phyloP scores from a whole-genome alignment of 2,329 filamentous ascomycete species.

The Fusarium sp. region DNA sequence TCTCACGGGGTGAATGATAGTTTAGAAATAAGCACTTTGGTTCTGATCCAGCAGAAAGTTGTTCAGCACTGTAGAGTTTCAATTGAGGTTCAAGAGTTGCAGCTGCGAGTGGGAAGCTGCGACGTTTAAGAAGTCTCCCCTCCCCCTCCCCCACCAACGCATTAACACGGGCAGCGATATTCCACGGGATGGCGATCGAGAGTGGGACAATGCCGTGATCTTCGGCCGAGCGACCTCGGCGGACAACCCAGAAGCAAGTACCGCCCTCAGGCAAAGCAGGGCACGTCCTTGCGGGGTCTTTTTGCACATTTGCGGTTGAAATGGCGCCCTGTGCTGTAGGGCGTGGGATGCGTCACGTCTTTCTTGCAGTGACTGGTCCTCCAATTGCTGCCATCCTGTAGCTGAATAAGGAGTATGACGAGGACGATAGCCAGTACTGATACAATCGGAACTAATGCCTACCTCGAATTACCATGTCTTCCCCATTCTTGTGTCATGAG shows the following conservation, averaged over 20 bases:
- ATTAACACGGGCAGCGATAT: background rate
- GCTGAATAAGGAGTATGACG: background rate
- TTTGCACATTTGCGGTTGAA: background rate
- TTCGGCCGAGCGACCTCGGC: conserved; percentile 8
- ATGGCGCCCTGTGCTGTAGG: background rate
- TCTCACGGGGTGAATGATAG: background rate
- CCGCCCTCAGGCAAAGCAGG: background rate
- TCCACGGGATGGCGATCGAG: conserved; percentile 24
- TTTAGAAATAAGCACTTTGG: background rate
- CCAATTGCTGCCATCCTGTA: background rate
- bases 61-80: background rate
- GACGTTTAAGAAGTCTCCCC: conserved; percentile 1
- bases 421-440: background rate
- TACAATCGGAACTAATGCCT: background rate
- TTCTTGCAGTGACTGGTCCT: background rate
- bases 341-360: background rate
- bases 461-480: background rate
- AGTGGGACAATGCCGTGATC: conserved; percentile 34
- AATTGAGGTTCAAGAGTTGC: conserved; percentile 10
- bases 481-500: background rate
- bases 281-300: background rate
- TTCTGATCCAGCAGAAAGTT: background rate
- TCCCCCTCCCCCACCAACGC: conserved; percentile 9
- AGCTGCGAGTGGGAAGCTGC: background rate
- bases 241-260: background rate